Base-by-base conservation (phyloP, 75 land plant genomes). In the Adiantum capillusveneris region DNA sequence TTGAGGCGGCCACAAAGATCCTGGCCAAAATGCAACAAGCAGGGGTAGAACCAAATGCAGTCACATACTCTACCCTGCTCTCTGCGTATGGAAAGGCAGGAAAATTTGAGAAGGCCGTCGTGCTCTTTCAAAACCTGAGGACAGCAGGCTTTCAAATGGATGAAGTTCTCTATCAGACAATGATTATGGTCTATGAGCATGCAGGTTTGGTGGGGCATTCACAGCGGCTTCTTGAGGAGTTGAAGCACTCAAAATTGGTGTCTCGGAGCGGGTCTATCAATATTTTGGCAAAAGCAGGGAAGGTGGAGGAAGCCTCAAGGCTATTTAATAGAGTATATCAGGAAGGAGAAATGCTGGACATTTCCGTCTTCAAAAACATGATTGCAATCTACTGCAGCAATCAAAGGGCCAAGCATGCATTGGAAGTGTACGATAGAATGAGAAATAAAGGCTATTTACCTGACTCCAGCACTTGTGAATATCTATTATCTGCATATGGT, bases 241-340 rank as follows among this genome's bases (percentile, higher is more conserved):
- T 95, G 29, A 84, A 73, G 53, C 79, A 66, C 12, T 75, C 81
- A 6, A 78, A 78, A 18, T 70, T 65, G 30, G 58, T 80, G 19
- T 80, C 83, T 0, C 70, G 74, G 56, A 83, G 77, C 13, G 81
- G 73, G 14, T 92, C 92, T 25, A 74, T 95, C 27, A 57, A 69
- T 16, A 80, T 94, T 42, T 78, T 94, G 63, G 98, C 98, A 31
- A 58, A 67, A 57, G 96, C 96, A 28, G 96, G 88, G 25, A 72
- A 82, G 42, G 28, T 90, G 25, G 98, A 94, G 65, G 98, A 94
- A 71, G 98, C 96, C 6, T 75, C 78, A 0, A 83, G 86, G 81
- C 69, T 90, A 45, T 94, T 85, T 34, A 70, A 79, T 11, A 79
- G 69, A 37, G 85, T 87, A 18, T 58, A 72, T 29, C 65, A 83